These are phyloP conservation scores for Melampsora larici-populina DNA, from an alignment of 1,284 basidiomycete genomes.

Conservation along the genomic window DNA sequence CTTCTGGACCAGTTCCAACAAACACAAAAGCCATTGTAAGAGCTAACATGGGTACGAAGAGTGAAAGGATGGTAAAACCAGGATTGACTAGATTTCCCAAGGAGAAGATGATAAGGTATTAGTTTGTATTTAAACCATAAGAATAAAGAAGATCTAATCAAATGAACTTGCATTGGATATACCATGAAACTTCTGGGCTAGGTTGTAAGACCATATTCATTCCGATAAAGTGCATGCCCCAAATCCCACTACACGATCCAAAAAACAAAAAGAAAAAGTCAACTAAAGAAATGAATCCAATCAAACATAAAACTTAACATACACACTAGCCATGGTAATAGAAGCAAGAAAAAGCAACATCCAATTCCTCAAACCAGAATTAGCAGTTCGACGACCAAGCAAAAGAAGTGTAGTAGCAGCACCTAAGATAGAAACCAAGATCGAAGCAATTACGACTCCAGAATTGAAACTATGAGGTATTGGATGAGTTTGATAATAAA, in stretches of 20 bases:
- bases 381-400: constrained; percentile 28
- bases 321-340: constrained; percentile 34
- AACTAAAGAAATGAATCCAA: neutral
- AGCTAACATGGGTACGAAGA: constrained; percentile 33
- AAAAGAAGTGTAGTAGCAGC: constrained; percentile 38
- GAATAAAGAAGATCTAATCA: too few relatives aligned
- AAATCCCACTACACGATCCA: neutral
- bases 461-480: constrained; percentile 25
- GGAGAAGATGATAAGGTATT: neutral
- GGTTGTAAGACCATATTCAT: constrained; percentile 30
- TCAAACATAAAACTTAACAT: neutral
- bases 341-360: constrained; percentile 20
- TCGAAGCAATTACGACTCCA: constrained; percentile 23
- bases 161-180: constrained; percentile 21
- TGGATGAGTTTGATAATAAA: constrained; percentile 35
- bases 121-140: neutral
- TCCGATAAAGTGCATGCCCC: constrained; percentile 40
- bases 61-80: constrained; percentile 23
- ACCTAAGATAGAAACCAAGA: constrained; percentile 23
- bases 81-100: constrained; percentile 14
- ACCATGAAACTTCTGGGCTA: constrained; percentile 17
- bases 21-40: constrained; percentile 25
- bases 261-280: neutral
- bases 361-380: constrained; percentile 32
- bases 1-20: constrained; percentile 20